These are phyloP conservation scores for Actinidia polygama DNA, from an alignment of 179 eudicot genomes.

Conservation along the genomic window DNA sequence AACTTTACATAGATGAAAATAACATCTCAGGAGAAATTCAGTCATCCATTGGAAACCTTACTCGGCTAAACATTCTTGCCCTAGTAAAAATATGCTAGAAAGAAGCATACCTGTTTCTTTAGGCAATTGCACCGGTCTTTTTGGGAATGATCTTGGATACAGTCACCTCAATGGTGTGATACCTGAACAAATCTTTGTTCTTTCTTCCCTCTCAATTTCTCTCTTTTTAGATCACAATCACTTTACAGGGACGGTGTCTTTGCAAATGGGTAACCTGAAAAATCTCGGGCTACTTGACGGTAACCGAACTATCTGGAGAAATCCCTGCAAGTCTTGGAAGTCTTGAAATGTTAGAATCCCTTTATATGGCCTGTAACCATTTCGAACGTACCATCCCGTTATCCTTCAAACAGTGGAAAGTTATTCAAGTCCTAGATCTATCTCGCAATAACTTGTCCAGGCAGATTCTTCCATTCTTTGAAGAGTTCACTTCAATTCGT, in stretches of 20 bases:
- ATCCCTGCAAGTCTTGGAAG: constrained; percentile 16
- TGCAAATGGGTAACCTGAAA: constrained; percentile 1
- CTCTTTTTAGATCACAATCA: not conserved
- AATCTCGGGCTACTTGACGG: not conserved
- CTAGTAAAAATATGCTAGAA: not conserved
- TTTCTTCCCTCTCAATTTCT: not conserved
- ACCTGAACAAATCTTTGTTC: not conserved
- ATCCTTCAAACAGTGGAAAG: constrained; percentile 4
- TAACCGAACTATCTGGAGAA: constrained; percentile 19
- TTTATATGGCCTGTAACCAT: constrained; percentile 4
- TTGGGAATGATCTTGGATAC: not conserved
- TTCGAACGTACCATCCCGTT: constrained; percentile 13
- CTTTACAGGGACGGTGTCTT: constrained; percentile 1
- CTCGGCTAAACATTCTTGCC: not conserved
- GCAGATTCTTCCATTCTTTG: constrained; percentile 21
- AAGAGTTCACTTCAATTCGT: not conserved
- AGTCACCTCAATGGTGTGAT: constrained; percentile 6
- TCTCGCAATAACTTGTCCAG: constrained; percentile 26
- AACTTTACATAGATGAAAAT: no score
- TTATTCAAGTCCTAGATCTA: constrained; percentile 2
- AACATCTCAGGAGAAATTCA: constrained; percentile 24
- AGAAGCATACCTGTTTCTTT: constrained; percentile 13
- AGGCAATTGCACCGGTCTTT: not conserved
- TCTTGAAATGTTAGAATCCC: not conserved
- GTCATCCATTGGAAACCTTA: constrained; percentile 11